Evolutionary conservation across 768 basidiomycete species (phyloP), one percentile per base, ranked within the genome.

Genomic region (Russula ochroleuca): DNA sequence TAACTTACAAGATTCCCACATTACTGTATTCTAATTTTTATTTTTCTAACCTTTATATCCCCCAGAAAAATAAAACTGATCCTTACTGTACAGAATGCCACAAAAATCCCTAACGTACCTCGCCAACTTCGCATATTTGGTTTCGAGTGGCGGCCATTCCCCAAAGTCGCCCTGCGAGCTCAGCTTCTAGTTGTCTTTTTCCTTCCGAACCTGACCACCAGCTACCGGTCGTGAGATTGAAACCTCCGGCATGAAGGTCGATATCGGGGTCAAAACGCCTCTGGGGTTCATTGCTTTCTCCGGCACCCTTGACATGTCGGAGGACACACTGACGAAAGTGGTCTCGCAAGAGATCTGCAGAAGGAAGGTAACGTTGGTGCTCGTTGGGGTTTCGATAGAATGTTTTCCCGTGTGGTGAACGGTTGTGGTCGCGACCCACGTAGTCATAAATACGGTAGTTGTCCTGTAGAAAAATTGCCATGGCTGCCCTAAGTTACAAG

Each of bases 361-460:
- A 51, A 1, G 38, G 49, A 40, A 40, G n/a, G 28, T 38, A 38
- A 31, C 48, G 37, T 8, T 23, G 5, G 11, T 40, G 48, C 49
- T 21, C 49, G 25, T 41, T 33, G 10, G 38, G 38, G 11, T 40
- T 41, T 5, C 49, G 58, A 59, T 31, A 41, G 28, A 59, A 59
- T 21, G 41, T 21, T 17, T 15, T 43, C n/a, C 56, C 43, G n/a
- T 35, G 43, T 47, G 58, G 37, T 13, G 57, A 28, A 25, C 11
- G 23, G 11, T 4, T 13, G 5, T n/a, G 38, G 41, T 41, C 28
- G 5, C 28, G 59, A 5, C 59, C 49, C 13, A 59, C 59, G 23
- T 51, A 51, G 49, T 51, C 58, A 35, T 40, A 59, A 41, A 59
- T 51, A 17, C 28, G 25, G 49, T 51, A 23, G 41, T 59, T 38